Evolutionary conservation across 495 filamentous ascomycete species (phyloP), one percentile per base, ranked within the genome.

Genomic region (Penicillium bovifimosum): DNA sequence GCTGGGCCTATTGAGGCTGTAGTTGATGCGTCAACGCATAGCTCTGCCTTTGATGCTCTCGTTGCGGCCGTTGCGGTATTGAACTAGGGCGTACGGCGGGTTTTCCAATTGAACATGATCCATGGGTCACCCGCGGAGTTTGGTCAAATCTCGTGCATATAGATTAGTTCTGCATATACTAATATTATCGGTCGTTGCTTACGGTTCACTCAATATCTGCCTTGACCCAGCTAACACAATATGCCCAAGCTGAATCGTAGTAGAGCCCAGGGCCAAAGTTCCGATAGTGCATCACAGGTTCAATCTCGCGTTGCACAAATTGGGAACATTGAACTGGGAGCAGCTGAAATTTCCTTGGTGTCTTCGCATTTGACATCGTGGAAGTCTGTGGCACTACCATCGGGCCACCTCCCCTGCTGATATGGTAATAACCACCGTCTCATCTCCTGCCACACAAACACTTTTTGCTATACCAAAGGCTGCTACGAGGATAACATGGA

Each of bases 41-140:
- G 48, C 48, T 50, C 48, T 10, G 48, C 48, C 18, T n/a, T 50
- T 3, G 48, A 50, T 31, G 48, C 48, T 0, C 58, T 91, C 27
- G 80, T 91, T 31, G 87, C 83, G 11, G 86, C 84, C 5, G 70
- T 80, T 51, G 74, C 66, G 24, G 62, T 76, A 35, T 39, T 27
- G 47, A n/a, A 14, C n/a, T 41, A 9, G 2, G 0, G 11, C 28
- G 35, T 5, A n/a, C 3, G 7, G n/a, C 5, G 26, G 38, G 20
- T 24, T 7, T 31, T 53, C 39, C 32, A 13, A 32, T 47, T 36
- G 10, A 38, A n/a, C n/a, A n/a, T n/a, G 17, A 2, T 28, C 24
- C 11, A 26, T 17, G 9, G 9, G 16, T 13, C 35, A 24, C 38
- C 9, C 35, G 14, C 38, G 10, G n/a, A n/a, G 3, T 35, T 51